Percentiles rank a stretch among this genome's conserved stretches.
Evolutionary conservation across 768 basidiomycete genomes (phyloP).

Genomic region (Boletales sp.): DNA sequence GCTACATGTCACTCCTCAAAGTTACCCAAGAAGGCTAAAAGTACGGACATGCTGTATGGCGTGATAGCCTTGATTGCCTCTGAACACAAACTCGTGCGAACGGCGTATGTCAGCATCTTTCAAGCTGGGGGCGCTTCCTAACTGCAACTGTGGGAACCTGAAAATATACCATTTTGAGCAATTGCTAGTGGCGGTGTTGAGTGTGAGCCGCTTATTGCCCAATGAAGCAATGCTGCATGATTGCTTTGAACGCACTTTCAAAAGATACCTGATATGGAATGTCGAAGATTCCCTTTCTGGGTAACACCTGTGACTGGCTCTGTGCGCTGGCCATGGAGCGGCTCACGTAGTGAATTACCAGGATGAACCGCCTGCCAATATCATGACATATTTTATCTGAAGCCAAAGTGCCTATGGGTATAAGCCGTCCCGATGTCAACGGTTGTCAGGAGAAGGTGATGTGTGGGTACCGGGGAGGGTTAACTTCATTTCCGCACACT

Average conservation of each 20-base stretch:
- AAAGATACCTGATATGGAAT: slow-evolving; percentile 21
- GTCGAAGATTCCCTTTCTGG: slow-evolving; percentile 1
- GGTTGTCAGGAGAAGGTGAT: not conserved
- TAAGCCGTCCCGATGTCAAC: not conserved
- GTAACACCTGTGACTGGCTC: too few species aligned
- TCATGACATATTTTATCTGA: too few species aligned
- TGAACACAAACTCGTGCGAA: slow-evolving; percentile 26
- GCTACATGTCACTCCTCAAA: slow-evolving; percentile 12
- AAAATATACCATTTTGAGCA: slow-evolving; percentile 22
- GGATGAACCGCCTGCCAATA: too few species aligned
- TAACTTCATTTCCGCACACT: not conserved
- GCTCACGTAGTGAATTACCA: too few species aligned
- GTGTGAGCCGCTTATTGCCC: slow-evolving; percentile 6
- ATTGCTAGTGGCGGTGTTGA: slow-evolving; percentile 20
- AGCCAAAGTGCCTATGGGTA: not conserved
- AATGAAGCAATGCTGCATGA: slow-evolving; percentile 18
- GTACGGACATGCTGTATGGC: slow-evolving; percentile 15
- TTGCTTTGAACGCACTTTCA: slow-evolving; percentile 14
- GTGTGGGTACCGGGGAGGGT: not conserved
- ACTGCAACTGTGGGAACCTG: not conserved
- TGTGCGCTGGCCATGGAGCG: too few species aligned
- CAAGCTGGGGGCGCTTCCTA: slow-evolving; percentile 6
- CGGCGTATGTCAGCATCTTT: slow-evolving; percentile 25
- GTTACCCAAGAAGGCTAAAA: slow-evolving; percentile 28
- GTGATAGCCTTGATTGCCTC: slow-evolving; percentile 24